These are phyloP conservation scores for Mucor velutinosus DNA, from an alignment of 371 early-diverging fungal genomes.

Conservation along the genomic window DNA sequence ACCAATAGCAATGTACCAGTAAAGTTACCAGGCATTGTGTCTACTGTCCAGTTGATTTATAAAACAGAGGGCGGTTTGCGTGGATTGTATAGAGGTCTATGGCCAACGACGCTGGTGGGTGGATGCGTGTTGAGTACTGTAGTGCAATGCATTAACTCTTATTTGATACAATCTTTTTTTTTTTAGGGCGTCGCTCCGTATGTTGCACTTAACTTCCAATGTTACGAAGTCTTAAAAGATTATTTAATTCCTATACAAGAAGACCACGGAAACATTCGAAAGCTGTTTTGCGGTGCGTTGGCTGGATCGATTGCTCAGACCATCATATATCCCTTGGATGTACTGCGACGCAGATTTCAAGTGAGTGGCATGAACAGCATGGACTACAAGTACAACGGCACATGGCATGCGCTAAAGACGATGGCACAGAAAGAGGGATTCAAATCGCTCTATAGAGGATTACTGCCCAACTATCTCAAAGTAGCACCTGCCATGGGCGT, in stretches of 20 bases:
- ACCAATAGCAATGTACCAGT: neutral
- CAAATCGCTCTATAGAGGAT: slow-evolving; percentile 60
- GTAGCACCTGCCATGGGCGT: slow-evolving; percentile 88
- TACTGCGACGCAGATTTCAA: slow-evolving; percentile 85
- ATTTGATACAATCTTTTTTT: neutral
- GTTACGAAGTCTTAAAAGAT: slow-evolving; percentile 78
- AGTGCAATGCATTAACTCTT: neutral
- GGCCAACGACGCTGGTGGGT: slow-evolving; percentile 78
- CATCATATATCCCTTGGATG: slow-evolving; percentile 86
- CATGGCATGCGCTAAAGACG: slow-evolving; percentile 72
- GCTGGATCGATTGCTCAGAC: slow-evolving; percentile 92
- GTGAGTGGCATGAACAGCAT: slow-evolving; percentile 80
- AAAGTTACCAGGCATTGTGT: slow-evolving; percentile 68
- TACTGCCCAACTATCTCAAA: slow-evolving; percentile 82
- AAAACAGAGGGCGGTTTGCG: slow-evolving; percentile 76
- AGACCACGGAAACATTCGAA: slow-evolving; percentile 63
- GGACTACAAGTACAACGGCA: slow-evolving; percentile 73
- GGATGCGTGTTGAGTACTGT: neutral
- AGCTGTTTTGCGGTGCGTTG: slow-evolving; percentile 84
- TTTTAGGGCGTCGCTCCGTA: slow-evolving; percentile 82
- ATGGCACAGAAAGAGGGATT: slow-evolving; percentile 77
- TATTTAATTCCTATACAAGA: slow-evolving; percentile 70
- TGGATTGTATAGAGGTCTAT: slow-evolving; percentile 85
- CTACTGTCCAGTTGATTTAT: slow-evolving; percentile 70
- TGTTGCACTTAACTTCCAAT: slow-evolving; percentile 85